Evolutionary conservation across 2,329 filamentous ascomycete genomes (phyloP).

Genomic region (Colletotrichum theobromicola): DNA sequence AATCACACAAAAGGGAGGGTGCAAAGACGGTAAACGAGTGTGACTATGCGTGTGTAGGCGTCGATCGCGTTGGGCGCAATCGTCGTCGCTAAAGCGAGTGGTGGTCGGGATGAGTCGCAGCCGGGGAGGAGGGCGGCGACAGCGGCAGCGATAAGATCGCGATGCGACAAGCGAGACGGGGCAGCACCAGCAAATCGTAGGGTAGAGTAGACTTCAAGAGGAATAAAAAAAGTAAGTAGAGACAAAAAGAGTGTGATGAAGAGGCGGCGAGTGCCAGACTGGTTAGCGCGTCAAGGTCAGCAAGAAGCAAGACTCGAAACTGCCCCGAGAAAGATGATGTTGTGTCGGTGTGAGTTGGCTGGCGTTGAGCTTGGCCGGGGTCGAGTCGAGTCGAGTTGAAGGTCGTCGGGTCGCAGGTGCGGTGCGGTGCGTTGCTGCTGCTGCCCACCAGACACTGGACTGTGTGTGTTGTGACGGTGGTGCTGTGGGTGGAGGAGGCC

Average conservation of each 20-base stretch:
- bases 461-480: background rate
- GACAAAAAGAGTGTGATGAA: constrained; percentile 18
- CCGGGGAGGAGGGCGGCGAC: background rate
- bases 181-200: background rate
- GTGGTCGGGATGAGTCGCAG: background rate
- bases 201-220: background rate
- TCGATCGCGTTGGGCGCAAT: constrained; percentile 2
- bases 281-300: constrained; percentile 9
- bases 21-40: constrained; percentile 4
- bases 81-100: background rate
- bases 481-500: background rate
- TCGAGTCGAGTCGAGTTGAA: background rate
- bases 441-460: background rate
- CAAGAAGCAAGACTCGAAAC: background rate
- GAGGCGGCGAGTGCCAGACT: constrained; percentile 12
- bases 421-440: background rate
- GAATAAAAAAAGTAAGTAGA: background rate
- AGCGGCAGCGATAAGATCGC: background rate
- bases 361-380: constrained; percentile 17
- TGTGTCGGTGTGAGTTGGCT: constrained; percentile 22
- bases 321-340: constrained; percentile 6
- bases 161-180: background rate
- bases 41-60: background rate
- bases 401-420: background rate
- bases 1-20: constrained; percentile 4